Conservation (phyloP, 495 filamentous ascomycete genomes). For the Chaetomium tenue region DNA sequence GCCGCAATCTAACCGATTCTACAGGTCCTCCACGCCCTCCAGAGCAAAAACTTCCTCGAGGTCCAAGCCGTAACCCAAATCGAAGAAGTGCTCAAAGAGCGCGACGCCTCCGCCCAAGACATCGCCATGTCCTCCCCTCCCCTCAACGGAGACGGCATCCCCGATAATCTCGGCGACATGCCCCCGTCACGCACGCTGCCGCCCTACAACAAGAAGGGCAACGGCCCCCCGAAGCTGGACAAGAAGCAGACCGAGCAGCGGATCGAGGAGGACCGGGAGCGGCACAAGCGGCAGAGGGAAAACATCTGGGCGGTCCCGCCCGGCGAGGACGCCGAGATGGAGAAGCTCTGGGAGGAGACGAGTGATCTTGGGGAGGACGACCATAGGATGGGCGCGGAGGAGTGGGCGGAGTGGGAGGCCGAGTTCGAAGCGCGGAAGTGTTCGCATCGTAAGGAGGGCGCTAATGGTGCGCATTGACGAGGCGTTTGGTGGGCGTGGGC, state of each 20-base stretch:
- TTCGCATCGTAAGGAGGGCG: slow-evolving; percentile 22
- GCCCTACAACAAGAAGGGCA: slow-evolving; percentile 26
- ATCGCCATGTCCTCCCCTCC: slow-evolving; percentile 37
- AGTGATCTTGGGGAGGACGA: slow-evolving; percentile 87
- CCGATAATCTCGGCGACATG: slow-evolving; percentile 25
- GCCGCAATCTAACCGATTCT: neutral
- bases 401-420: slow-evolving; percentile 56
- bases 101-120: slow-evolving; percentile 54
- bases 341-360: slow-evolving; percentile 68
- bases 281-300: slow-evolving; percentile 87
- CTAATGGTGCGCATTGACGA: slow-evolving; percentile 13
- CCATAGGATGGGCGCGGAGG: slow-evolving; percentile 66
- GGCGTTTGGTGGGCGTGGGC: neutral
- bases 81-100: slow-evolving; percentile 71
- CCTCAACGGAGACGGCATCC: slow-evolving; percentile 37
- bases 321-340: slow-evolving; percentile 65
- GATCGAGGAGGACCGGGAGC: slow-evolving; percentile 94
- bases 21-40: slow-evolving; percentile 66
- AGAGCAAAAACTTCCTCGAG: slow-evolving; percentile 64
- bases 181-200: slow-evolving; percentile 34
- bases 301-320: slow-evolving; percentile 80
- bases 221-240: slow-evolving; percentile 53
- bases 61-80: slow-evolving; percentile 70
- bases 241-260: slow-evolving; percentile 88
- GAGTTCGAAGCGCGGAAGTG: slow-evolving; percentile 21